Evolutionary conservation across 768 basidiomycete species (phyloP), one percentile per base, ranked within the genome.

Genomic region (Pilatotrama ljubarskyi): DNA sequence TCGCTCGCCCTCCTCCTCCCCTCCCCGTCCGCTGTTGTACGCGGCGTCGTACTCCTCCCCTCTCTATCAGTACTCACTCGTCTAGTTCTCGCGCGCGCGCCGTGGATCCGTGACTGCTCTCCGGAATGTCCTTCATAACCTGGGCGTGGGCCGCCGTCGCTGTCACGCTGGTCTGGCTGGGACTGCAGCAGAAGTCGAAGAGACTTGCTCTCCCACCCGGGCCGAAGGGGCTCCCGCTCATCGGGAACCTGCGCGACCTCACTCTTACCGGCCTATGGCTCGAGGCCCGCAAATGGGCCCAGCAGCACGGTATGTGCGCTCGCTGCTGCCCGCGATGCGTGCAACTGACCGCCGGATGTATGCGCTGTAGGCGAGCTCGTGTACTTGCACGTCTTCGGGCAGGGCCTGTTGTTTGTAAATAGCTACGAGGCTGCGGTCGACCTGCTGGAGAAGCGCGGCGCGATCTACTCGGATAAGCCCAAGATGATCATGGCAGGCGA

Each of bases 391-490:
- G 66, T 77, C 24, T 75, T 80, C 61, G 82, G 80, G 58, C 73
- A 70, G n/a, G 72, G 71, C 20, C 72, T 78, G 14, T 70, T 85
- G 47, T 68, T 84, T 58, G 67, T 85, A 20, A 84, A 81, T 69
- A 76, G 76, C 17, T 72, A 72, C 37, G 73, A 73, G 52, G 72
- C 75, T 10, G 79, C 75, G 2, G 65, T 72, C 26, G 81, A 82
- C 46, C 72, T 85, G 13, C 73, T 85, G 36, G 81, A 82, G 47
- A 68, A 71, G 32, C 77, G 81, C 11, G 78, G 80, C 9, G 67
- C 66, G 13, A 77, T 81, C 44, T 83, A 84, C 62, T 82, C 82
- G 5, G 81, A 81, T 61, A 78, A 84, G 8, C 84, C 83, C 49
- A 63, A 66, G 59, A 65, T 65, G 64, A 47, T 62, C 60, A 65